These are phyloP conservation scores for Phaeotremella fagi DNA, from an alignment of 768 basidiomycete species.

Conservation along the genomic window DNA sequence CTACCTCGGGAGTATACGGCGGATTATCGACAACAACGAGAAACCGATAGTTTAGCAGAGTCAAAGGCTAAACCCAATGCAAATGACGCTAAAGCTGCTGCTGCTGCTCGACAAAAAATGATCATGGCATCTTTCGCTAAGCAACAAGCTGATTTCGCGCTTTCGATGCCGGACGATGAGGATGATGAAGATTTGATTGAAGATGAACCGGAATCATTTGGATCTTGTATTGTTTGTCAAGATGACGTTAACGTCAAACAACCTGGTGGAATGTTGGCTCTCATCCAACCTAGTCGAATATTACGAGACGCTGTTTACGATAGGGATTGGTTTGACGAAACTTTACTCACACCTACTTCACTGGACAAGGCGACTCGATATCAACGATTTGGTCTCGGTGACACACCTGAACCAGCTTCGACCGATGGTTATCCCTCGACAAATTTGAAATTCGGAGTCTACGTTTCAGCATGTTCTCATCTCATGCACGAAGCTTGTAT, in stretches of 20 bases:
- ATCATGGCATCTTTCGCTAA: constrained; percentile 95
- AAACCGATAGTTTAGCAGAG: constrained; percentile 1
- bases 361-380: constrained; percentile 56
- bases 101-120: constrained; percentile 64
- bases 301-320: constrained; percentile 68
- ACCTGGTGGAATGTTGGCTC: constrained; percentile 78
- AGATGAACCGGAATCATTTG: constrained; percentile 59
- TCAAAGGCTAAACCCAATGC: background rate
- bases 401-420: constrained; percentile 18
- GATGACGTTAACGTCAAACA: constrained; percentile 72
- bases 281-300: constrained; percentile 81
- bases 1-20: constrained; percentile 58
- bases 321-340: constrained; percentile 60
- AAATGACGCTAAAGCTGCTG: constrained; percentile 18
- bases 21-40: constrained; percentile 21
- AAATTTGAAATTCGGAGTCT: constrained; percentile 75
- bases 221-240: constrained; percentile 97
- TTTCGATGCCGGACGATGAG: constrained; percentile 66
- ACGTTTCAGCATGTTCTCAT: constrained; percentile 85
- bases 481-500: constrained; percentile 97
- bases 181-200: constrained; percentile 60
- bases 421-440: constrained; percentile 46
- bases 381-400: constrained; percentile 23
- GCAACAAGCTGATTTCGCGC: constrained; percentile 62
- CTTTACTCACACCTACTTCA: constrained; percentile 59